Base-by-base conservation (phyloP, 2,329 filamentous ascomycete species). In the Knoxdaviesia proteae region DNA sequence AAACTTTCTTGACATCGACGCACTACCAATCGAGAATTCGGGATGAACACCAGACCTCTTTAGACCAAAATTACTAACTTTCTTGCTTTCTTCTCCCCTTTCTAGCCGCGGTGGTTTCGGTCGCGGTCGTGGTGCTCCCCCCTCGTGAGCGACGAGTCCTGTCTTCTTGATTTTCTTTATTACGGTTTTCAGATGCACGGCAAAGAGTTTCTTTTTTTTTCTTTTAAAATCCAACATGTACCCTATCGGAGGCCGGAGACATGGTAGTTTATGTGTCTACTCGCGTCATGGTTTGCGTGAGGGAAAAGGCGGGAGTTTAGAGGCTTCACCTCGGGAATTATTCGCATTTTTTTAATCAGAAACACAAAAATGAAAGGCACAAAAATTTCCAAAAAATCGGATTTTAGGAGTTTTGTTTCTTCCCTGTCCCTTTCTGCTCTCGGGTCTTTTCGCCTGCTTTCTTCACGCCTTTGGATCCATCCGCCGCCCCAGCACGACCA, bases 71-170 rank as follows among this genome's bases (percentile, higher is more conserved):
- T 11, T 33, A 34, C 45, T 45, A 44, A 45, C 41, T 11, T 42
- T 5, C 8, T 34, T 32, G 42, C 43, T 44, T 40, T 45, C 40
- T 42, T 43, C 30, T 20, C 20, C 20, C 20, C 20, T 20, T 47
- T 44, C 52, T 53, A 78, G 75, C 80, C 83, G 82, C 73, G 80
- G 82, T 71, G 83, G 82, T 59, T 81, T 80, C 62, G 86, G 84
- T 62, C 83, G 84, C 77, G 84, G 84, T 65, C 80, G 83, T 71
- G 80, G 80, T 58, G 71, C 80, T 66, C 75, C 80, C 60, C 67
- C 74, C 54, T 77, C 74, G 58, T 76, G 72, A 70, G 59, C 54
- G 53, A 59, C 55, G 52, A 56, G 55, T 55, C 38, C 38, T 33
- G 36, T 56, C 56, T 56, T 57, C 50, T 55, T 54, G 58, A 56